Evolutionary conservation across 345 rosid species (phyloP).

Genomic region (Citrus inodora): DNA sequence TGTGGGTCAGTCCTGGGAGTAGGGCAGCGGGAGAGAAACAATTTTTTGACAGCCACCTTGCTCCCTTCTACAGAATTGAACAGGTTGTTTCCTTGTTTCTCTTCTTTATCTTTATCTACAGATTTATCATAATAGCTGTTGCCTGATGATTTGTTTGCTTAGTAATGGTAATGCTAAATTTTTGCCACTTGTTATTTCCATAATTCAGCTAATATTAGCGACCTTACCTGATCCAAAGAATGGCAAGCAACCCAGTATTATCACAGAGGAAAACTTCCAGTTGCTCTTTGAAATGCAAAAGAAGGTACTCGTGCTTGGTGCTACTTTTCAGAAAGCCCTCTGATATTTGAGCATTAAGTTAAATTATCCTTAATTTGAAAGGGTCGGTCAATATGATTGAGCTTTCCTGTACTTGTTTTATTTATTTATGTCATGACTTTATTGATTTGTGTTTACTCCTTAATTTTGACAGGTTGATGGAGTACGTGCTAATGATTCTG

Average conservation of each 20-base stretch:
- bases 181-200: constrained; percentile 4
- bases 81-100: constrained; percentile 53
- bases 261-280: constrained; percentile 79
- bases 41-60: constrained; percentile 88
- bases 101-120: constrained; percentile 6
- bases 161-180: neutral
- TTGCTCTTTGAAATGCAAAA: constrained; percentile 89
- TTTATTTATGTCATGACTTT: neutral
- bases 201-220: constrained; percentile 75
- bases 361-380: neutral
- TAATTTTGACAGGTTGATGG: constrained; percentile 64
- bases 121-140: neutral
- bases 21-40: constrained; percentile 88
- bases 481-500: constrained; percentile 77
- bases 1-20: constrained; percentile 95
- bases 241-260: constrained; percentile 61
- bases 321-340: constrained; percentile 16
- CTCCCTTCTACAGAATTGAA: constrained; percentile 97
- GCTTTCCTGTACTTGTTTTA: neutral
- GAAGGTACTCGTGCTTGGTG: constrained; percentile 52
- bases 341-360: neutral
- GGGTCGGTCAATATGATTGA: constrained; percentile 6
- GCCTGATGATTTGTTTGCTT: neutral
- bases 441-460: neutral
- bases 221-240: constrained; percentile 53